These are phyloP conservation scores for Suillus placidus DNA, from an alignment of 768 basidiomycete species.

Conservation along the genomic window DNA sequence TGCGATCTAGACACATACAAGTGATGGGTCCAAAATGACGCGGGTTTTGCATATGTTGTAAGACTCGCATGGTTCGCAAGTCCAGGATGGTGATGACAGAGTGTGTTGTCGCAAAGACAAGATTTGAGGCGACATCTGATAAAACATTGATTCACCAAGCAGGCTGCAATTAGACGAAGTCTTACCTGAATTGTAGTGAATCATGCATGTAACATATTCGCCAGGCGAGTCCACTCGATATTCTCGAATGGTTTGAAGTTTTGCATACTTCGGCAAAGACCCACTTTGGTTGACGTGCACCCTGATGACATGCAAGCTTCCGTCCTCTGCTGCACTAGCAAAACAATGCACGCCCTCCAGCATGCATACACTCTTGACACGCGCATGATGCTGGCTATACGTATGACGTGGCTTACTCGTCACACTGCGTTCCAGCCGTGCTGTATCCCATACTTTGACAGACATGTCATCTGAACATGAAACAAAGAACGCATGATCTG, in stretches of 20 bases:
- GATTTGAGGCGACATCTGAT: constrained; percentile 74
- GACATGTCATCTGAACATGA: constrained; percentile 94
- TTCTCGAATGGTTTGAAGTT: constrained; percentile 79
- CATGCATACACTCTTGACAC: constrained; percentile 70
- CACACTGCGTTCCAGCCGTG: constrained; percentile 91
- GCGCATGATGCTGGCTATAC: constrained; percentile 72
- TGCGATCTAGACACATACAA: constrained; percentile 79
- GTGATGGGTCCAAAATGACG: constrained; percentile 87
- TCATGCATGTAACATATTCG: constrained; percentile 84
- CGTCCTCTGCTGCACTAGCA: constrained; percentile 83
- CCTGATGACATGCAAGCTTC: constrained; percentile 81
- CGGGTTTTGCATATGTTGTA: constrained; percentile 82
- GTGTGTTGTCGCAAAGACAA: constrained; percentile 85
- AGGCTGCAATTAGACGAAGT: constrained; percentile 4
- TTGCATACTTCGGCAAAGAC: constrained; percentile 80
- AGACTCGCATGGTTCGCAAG: constrained; percentile 77
- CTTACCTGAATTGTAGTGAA: constrained; percentile 77
- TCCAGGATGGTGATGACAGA: constrained; percentile 78
- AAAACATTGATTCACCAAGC: background rate
- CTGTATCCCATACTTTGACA: constrained; percentile 91
- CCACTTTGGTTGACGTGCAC: constrained; percentile 73
- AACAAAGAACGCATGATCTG: constrained; percentile 94
- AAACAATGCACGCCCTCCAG: constrained; percentile 89
- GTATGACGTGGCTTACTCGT: constrained; percentile 81
- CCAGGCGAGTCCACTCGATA: constrained; percentile 71